Conservation (phyloP, 2,329 filamentous ascomycete genomes). For the Fusarium caatingaense region DNA sequence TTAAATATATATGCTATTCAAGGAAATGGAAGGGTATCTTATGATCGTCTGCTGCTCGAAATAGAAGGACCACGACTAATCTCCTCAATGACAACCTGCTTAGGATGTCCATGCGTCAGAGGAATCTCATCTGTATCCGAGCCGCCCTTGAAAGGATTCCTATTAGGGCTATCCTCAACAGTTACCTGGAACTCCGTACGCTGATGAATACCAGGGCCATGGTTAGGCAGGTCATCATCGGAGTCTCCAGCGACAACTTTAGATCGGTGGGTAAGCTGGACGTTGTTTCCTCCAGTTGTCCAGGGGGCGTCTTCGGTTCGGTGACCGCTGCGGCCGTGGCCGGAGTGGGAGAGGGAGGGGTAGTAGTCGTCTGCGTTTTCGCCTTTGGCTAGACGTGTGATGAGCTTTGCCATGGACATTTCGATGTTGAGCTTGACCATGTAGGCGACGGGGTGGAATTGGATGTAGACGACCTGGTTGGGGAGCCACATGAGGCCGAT, state of each 20-base stretch:
- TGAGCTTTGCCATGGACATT: constrained; percentile 65
- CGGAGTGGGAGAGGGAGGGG: constrained; percentile 35
- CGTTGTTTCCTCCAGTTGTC: constrained; percentile 12
- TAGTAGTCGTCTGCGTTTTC: constrained; percentile 38
- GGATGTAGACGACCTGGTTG: constrained; percentile 55
- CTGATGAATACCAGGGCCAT: constrained; percentile 34
- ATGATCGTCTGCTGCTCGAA: constrained; percentile 24
- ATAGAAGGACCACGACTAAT: constrained; percentile 14
- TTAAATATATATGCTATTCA: neutral
- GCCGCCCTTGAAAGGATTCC: constrained; percentile 2
- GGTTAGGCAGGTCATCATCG: constrained; percentile 20
- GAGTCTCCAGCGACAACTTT: constrained; percentile 40
- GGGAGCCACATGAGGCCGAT: constrained; percentile 51
- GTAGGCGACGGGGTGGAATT: constrained; percentile 64
- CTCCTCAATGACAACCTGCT: constrained; percentile 20
- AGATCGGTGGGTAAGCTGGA: constrained; percentile 37
- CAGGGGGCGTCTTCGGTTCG: constrained; percentile 25
- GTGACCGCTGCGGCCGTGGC: constrained; percentile 13
- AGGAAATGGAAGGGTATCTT: neutral
- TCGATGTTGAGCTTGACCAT: constrained; percentile 66
- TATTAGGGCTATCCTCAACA: constrained; percentile 26
- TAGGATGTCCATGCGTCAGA: constrained; percentile 42
- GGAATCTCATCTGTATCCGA: constrained; percentile 31
- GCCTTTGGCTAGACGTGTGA: constrained; percentile 52
- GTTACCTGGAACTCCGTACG: constrained; percentile 41